phyloP scores from a whole-genome alignment of 2,329 filamentous ascomycete species.

The Ophiostoma ulmi region DNA sequence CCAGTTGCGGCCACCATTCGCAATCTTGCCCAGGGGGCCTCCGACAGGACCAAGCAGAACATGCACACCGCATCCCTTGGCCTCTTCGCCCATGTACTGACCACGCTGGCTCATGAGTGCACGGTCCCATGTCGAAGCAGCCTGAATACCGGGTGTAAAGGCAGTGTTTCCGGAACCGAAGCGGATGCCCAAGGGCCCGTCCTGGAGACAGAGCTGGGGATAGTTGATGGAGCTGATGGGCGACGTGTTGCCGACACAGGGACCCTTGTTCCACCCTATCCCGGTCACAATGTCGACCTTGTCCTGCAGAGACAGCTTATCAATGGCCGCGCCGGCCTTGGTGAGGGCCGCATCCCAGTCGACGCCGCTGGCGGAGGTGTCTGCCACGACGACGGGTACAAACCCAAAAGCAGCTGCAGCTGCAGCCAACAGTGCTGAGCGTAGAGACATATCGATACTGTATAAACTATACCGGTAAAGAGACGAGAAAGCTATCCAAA shows the following conservation, averaged over 20 bases:
- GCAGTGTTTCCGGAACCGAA: constrained; percentile 66
- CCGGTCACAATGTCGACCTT: constrained; percentile 78
- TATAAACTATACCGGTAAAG: not conserved
- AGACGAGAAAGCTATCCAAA: not conserved
- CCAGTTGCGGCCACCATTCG: constrained; percentile 73
- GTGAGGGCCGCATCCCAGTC: constrained; percentile 64
- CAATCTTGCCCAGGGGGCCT: constrained; percentile 68
- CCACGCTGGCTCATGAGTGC: constrained; percentile 68
- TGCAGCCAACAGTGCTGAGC: constrained; percentile 30
- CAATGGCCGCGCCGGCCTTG: constrained; percentile 63
- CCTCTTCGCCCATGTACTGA: constrained; percentile 63
- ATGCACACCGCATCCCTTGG: constrained; percentile 44
- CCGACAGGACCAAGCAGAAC: constrained; percentile 51
- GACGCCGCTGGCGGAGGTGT: constrained; percentile 22
- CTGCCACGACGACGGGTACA: not conserved
- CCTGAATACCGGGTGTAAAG: constrained; percentile 74
- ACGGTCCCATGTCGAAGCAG: constrained; percentile 74
- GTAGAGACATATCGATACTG: constrained; percentile 7
- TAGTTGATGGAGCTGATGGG: constrained; percentile 56
- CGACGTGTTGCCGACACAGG: constrained; percentile 60
- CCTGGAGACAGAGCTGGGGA: constrained; percentile 71
- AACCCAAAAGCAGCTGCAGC: constrained; percentile 4
- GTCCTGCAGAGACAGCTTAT: constrained; percentile 64
- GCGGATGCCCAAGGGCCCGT: constrained; percentile 72
- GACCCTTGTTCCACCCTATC: constrained; percentile 64